phyloP scores from a whole-genome alignment of 139 green algal species.

The Coelastrella sp. region DNA sequence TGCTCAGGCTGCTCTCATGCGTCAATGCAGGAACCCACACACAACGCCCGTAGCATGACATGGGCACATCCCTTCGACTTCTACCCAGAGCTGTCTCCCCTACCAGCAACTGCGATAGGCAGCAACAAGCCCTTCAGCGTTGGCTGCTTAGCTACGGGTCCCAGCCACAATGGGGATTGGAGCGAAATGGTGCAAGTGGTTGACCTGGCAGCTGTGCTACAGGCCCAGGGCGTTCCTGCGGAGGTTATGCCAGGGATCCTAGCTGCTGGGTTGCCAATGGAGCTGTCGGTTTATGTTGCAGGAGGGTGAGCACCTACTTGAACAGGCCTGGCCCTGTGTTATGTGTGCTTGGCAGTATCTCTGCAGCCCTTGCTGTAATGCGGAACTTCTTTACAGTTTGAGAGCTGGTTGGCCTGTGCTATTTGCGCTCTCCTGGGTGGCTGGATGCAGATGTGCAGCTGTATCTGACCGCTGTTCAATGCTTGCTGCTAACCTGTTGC shows the following conservation, averaged over 20 bases:
- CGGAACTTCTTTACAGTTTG: too few relatives aligned
- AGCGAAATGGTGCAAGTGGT: conserved; percentile 32
- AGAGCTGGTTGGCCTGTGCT: too few relatives aligned
- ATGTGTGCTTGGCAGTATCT: too few relatives aligned
- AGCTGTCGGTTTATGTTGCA: conserved; percentile 31
- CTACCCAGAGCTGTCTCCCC: conserved; percentile 3
- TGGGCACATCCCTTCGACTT: conserved; percentile 45
- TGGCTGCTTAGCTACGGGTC: conserved; percentile 30
- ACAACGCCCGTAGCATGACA: conserved; percentile 30
- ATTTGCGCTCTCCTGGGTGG: too few relatives aligned
- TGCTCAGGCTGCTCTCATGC: not conserved
- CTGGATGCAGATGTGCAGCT: too few relatives aligned
- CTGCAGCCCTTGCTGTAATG: too few relatives aligned
- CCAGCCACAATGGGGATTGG: conserved; percentile 2
- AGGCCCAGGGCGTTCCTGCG: not conserved
- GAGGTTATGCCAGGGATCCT: not conserved
- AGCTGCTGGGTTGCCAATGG: not conserved
- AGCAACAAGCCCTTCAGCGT: conserved; percentile 31
- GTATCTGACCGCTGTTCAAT: not conserved
- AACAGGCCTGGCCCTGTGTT: not conserved
- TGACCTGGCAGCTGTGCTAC: conserved; percentile 25
- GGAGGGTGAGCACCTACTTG: not conserved
- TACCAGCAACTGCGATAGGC: not conserved
- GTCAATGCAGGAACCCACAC: conserved; percentile 17
- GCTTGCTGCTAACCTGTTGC: not conserved